phyloP scores from a whole-genome alignment of 257 asterid species.

The Catharanthus roseus region DNA sequence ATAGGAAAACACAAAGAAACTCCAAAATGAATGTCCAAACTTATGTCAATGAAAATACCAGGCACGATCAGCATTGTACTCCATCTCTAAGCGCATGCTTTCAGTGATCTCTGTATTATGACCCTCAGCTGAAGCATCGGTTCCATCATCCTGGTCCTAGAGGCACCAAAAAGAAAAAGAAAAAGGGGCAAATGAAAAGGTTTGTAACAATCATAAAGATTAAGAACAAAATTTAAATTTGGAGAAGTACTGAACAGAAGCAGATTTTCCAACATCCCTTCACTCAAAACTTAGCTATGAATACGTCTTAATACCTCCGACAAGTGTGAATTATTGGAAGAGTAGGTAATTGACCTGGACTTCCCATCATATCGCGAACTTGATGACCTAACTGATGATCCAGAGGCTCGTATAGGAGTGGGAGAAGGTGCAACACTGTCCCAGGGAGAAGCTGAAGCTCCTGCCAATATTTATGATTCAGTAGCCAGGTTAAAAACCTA shows the following conservation, averaged over 20 bases:
- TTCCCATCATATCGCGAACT: slow-evolving; percentile 63
- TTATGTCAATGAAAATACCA: slow-evolving; percentile 46
- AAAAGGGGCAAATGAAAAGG: slow-evolving; percentile 6
- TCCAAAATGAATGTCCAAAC: background rate
- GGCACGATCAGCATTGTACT: slow-evolving; percentile 80
- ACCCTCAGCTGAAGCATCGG: slow-evolving; percentile 32
- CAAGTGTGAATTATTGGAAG: slow-evolving; percentile 31
- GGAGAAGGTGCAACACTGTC: slow-evolving; percentile 89
- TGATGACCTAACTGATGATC: slow-evolving; percentile 61
- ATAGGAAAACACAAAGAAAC: background rate
- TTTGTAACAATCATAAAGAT: slow-evolving; percentile 4
- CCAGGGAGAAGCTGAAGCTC: slow-evolving; percentile 71
- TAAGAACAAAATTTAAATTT: slow-evolving; percentile 8
- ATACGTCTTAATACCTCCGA: slow-evolving; percentile 44
- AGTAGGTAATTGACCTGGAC: slow-evolving; percentile 28
- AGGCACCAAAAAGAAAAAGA: background rate
- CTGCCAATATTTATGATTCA: slow-evolving; percentile 3
- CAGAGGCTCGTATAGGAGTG: slow-evolving; percentile 89
- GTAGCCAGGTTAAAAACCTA: slow-evolving; percentile 1
- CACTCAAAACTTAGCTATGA: background rate
- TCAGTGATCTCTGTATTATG: slow-evolving; percentile 64
- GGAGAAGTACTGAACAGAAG: background rate
- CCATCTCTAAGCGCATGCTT: slow-evolving; percentile 86
- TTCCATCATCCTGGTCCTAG: slow-evolving; percentile 53
- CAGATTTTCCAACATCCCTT: background rate